Conservation (phyloP, 2,329 filamentous ascomycete species). For the Scopulariopsis brevicaulis region DNA sequence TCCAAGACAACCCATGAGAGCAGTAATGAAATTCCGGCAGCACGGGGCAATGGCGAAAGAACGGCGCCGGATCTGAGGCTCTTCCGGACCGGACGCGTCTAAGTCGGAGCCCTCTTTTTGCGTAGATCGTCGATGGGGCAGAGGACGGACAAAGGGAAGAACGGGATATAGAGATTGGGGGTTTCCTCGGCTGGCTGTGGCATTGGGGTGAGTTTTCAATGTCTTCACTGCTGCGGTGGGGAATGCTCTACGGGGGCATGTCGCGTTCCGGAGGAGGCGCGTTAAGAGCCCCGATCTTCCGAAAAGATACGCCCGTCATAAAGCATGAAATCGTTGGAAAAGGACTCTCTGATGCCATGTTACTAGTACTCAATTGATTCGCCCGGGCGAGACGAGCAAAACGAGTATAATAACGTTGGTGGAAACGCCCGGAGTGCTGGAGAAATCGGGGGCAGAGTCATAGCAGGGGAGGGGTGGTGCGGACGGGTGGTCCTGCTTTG, state of each 20-base stretch:
- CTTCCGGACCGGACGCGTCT: neutral
- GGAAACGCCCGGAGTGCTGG: neutral
- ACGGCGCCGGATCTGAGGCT: neutral
- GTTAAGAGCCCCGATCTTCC: neutral
- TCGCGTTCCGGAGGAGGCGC: neutral
- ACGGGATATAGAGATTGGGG: neutral
- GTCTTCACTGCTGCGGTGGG: neutral
- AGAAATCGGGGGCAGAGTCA: neutral
- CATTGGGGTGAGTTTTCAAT: neutral
- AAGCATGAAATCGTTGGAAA: neutral
- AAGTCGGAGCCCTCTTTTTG: neutral
- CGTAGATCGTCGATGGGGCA: neutral
- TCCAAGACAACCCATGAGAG: neutral
- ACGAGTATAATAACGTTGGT: constrained; percentile 2
- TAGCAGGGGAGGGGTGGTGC: neutral
- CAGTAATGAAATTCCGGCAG: neutral
- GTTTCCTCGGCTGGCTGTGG: neutral
- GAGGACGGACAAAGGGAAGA: neutral
- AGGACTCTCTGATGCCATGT: neutral
- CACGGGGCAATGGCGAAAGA: neutral
- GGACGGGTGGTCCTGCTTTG: neutral
- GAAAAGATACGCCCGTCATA: neutral
- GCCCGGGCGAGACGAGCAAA: neutral
- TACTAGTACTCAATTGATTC: neutral
- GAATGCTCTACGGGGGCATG: neutral